Evolutionary conservation across 306 rosid genomes (phyloP).

Genomic region (Prunus mongolica): DNA sequence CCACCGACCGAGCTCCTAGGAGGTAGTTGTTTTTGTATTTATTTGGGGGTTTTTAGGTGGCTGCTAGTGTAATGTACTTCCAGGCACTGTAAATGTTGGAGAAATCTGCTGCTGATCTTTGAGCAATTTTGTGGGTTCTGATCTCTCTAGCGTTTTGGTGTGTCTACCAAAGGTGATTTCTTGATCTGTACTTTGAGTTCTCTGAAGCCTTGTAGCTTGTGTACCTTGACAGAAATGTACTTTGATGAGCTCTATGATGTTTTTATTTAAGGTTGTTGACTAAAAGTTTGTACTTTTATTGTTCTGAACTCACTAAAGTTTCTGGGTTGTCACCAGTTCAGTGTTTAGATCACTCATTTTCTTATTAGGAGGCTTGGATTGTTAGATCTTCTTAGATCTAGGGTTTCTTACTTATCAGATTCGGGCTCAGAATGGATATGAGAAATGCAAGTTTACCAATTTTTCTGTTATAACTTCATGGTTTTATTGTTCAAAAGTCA

Average conservation of each 20-base stretch:
- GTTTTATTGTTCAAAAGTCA: constrained; percentile 1
- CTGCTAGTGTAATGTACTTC: background rate
- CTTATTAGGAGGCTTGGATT: constrained; percentile 3
- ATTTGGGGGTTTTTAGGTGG: background rate
- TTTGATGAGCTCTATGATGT: background rate
- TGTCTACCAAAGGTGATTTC: constrained; percentile 1
- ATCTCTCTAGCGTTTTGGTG: background rate
- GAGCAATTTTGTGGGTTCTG: constrained; percentile 1
- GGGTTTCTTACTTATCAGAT: constrained; percentile 4
- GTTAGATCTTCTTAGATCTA: constrained; percentile 16
- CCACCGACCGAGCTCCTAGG: background rate
- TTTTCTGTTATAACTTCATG: background rate
- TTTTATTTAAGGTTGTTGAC: background rate
- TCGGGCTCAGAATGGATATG: constrained; percentile 9
- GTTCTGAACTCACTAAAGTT: background rate
- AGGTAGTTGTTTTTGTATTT: background rate
- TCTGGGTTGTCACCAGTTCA: background rate
- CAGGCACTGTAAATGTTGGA: background rate
- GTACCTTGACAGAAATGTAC: background rate
- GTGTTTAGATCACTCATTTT: constrained; percentile 22
- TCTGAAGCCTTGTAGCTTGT: background rate
- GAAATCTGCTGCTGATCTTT: background rate
- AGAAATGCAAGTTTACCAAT: background rate
- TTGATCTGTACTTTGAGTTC: constrained; percentile 4
- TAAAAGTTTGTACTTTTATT: background rate